Base-by-base conservation (phyloP, 768 basidiomycete species). In the Lentinus brumalis region DNA sequence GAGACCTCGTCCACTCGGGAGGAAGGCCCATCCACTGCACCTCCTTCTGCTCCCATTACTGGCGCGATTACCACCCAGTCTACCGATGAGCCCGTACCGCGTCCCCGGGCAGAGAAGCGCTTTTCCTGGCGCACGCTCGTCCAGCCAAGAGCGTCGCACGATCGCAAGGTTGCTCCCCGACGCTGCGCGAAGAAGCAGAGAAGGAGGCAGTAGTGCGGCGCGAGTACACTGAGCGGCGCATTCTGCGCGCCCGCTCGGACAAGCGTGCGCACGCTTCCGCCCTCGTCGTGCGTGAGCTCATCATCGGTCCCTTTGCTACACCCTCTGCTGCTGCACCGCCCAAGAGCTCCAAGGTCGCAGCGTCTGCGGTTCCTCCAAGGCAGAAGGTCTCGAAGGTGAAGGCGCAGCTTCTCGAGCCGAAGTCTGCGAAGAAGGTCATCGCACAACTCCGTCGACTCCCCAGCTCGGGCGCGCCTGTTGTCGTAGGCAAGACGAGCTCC, bases 341-440 rank as follows among this genome's bases (percentile, higher is more conserved):
- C 18, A 77, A 79, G 29, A 62, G 64, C 46, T 71, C 73, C 57
- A 77, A 81, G 57, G 74, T 79, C 11, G 59, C 58, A 6, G 54
- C 42, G n/a, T 49, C 53, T 15, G 56, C 51, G 3, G 50, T 46
- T 15, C 38, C 62, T 15, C 81, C 83, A 38, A 81, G 77, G 60
- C 78, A 83, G 11, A 83, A 86, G 61, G 60, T 92, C 26, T 80
- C 75, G 65, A 87, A 85, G 66, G 78, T 90, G 67, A 92, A 90
- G 71, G 75, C 85, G 1, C 82, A 86, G 70, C 83, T 94, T 30
- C 75, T 84, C 62, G 70, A 87, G 46, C 84, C 88, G 18, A 87
- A 88, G 71, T 76, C 81, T 14, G 91, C 91, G 21, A 84, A 84
- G 70, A 85, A 81, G 67, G 77, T 94, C 60, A 90, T 93, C 62